A percentile compares a stretch with the other conserved stretches of the same genome.
phyloP scores from a whole-genome alignment of 106 monocot genomes.

The Acanthochlamys bracteata region DNA sequence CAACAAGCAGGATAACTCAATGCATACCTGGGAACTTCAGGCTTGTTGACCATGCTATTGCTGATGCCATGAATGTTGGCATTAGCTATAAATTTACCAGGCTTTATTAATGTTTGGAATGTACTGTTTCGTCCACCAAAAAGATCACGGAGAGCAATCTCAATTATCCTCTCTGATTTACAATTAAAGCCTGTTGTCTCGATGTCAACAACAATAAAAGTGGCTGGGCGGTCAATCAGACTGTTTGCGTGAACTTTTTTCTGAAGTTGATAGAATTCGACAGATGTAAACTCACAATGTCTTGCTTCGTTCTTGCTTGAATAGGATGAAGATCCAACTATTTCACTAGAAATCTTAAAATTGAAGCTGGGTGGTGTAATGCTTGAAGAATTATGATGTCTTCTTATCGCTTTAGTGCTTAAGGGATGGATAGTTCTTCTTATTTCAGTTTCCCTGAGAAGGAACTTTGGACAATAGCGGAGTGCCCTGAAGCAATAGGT shows the following conservation, averaged over 20 bases:
- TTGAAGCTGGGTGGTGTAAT: slow-evolving; percentile 16
- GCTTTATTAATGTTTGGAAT: slow-evolving; percentile 78
- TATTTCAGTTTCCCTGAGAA: slow-evolving; percentile 16
- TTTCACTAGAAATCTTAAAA: slow-evolving; percentile 23
- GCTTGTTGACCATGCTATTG: slow-evolving; percentile 59
- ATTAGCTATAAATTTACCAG: slow-evolving; percentile 52
- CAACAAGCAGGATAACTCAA: background rate
- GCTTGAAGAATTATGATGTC: slow-evolving; percentile 24
- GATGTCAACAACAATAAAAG: slow-evolving; percentile 78
- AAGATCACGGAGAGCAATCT: slow-evolving; percentile 85
- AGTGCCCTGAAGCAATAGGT: slow-evolving; percentile 18
- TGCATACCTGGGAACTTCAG: slow-evolving; percentile 72
- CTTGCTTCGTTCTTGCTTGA: slow-evolving; percentile 12
- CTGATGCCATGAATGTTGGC: slow-evolving; percentile 68
- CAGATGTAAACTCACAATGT: slow-evolving; percentile 26
- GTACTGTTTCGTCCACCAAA: slow-evolving; percentile 79
- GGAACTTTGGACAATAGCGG: slow-evolving; percentile 16
- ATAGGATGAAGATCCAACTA: slow-evolving; percentile 18
- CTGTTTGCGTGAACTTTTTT: slow-evolving; percentile 20
- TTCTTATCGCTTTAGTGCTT: slow-evolving; percentile 22
- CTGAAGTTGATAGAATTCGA: slow-evolving; percentile 23
- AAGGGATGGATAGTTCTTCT: slow-evolving; percentile 23
- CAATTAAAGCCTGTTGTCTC: slow-evolving; percentile 85
- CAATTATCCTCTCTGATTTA: slow-evolving; percentile 66
- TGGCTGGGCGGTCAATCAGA: slow-evolving; percentile 44